Percentiles rank a stretch among this genome's conserved stretches.
phyloP scores from a whole-genome alignment of 768 basidiomycete genomes.

The Wakefieldia striispora region DNA sequence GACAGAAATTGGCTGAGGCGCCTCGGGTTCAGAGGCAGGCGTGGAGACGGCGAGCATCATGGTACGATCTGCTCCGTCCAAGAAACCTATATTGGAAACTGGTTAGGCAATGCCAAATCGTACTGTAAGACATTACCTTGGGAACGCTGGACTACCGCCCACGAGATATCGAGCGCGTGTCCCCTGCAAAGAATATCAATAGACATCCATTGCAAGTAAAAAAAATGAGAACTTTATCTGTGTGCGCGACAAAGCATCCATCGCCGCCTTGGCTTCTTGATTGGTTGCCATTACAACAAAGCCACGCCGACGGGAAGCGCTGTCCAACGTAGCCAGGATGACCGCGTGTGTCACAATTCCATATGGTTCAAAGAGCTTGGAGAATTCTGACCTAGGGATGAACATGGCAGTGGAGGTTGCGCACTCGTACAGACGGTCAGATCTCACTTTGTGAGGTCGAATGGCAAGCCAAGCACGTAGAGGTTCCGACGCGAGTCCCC shows the following conservation, averaged over 20 bases:
- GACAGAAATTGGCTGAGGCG: constrained; percentile 21
- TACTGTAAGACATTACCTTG: constrained; percentile 46
- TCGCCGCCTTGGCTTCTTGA: constrained; percentile 67
- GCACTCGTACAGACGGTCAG: not conserved
- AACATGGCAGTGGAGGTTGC: not conserved
- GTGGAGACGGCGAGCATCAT: constrained; percentile 54
- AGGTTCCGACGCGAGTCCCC: constrained; percentile 66
- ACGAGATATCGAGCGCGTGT: constrained; percentile 76
- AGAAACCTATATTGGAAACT: constrained; percentile 51
- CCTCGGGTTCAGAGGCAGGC: constrained; percentile 28
- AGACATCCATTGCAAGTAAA: not conserved
- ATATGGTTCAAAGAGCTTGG: constrained; percentile 57
- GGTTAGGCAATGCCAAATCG: constrained; percentile 1
- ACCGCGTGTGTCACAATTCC: constrained; percentile 75
- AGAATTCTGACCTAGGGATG: constrained; percentile 49
- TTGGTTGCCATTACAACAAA: constrained; percentile 80
- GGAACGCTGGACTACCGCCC: constrained; percentile 86
- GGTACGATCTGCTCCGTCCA: constrained; percentile 79
- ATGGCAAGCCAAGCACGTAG: constrained; percentile 82
- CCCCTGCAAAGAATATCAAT: constrained; percentile 43
- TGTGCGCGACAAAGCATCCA: constrained; percentile 63
- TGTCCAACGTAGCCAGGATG: constrained; percentile 81
- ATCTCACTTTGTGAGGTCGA: constrained; percentile 72
- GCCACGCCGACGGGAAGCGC: constrained; percentile 77
- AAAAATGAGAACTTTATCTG: constrained; percentile 58